A percentile compares a stretch with the other conserved stretches of the same genome.
These are phyloP conservation scores for Chrysoporthe austroafricana DNA, from an alignment of 2,329 filamentous ascomycete genomes.

Conservation along the genomic window DNA sequence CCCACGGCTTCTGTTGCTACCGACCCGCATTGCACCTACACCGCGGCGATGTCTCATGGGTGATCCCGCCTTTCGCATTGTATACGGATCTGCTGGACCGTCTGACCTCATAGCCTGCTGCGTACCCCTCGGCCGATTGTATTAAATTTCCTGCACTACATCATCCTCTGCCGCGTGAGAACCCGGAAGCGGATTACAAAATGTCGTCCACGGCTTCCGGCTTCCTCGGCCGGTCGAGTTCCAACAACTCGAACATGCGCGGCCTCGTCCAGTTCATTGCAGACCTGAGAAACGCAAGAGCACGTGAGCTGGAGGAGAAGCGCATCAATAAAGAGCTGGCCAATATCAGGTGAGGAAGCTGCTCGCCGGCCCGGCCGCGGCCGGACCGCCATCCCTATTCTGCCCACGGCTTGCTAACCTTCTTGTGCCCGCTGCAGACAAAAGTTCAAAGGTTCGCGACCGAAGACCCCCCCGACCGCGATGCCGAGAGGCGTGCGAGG, in stretches of 20 bases:
- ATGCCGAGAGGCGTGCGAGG: slow-evolving; percentile 5
- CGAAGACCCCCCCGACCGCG: not conserved
- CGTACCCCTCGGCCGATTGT: not conserved
- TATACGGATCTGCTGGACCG: slow-evolving; percentile 25
- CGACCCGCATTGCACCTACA: not conserved
- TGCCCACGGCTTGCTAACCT: slow-evolving; percentile 20
- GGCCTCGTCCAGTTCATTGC: slow-evolving; percentile 98
- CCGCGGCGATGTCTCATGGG: slow-evolving; percentile 26
- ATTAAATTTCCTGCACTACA: not conserved
- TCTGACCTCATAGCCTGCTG: slow-evolving; percentile 5
- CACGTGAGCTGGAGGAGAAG: slow-evolving; percentile 96
- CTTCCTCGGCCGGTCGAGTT: slow-evolving; percentile 69
- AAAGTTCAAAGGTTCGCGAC: slow-evolving; percentile 81
- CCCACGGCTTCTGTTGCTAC: not conserved
- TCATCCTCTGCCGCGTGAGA: not conserved
- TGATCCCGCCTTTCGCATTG: slow-evolving; percentile 24
- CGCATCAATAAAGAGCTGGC: slow-evolving; percentile 99
- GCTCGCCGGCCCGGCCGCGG: not conserved
- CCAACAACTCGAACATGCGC: slow-evolving; percentile 70
- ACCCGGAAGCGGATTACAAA: slow-evolving; percentile 31
- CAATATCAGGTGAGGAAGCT: slow-evolving; percentile 74
- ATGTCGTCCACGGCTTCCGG: slow-evolving; percentile 63
- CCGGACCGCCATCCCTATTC: slow-evolving; percentile 2
- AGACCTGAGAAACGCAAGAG: slow-evolving; percentile 90
- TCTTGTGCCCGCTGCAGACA: slow-evolving; percentile 55